Conservation (phyloP, 225 moss, liverwort and hornwort genomes). For the Pleurozium schreberi region DNA sequence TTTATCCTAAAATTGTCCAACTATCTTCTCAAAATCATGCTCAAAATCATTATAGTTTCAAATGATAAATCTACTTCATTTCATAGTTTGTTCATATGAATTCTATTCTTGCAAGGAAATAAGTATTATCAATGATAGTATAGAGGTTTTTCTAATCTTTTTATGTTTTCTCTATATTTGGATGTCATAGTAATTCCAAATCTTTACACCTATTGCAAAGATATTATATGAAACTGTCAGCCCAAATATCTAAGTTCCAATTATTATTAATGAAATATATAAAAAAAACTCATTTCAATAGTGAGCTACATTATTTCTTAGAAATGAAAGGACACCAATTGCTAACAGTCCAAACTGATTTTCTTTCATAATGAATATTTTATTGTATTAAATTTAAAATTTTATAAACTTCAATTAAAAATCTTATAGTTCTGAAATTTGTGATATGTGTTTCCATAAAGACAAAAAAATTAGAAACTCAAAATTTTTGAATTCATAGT, state of each 20-base stretch:
- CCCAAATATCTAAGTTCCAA: neutral
- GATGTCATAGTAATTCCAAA: neutral
- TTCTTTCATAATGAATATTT: neutral
- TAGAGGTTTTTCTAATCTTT: neutral
- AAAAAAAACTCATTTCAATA: neutral
- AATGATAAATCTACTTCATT: neutral
- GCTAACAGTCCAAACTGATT: neutral
- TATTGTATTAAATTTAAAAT: too few species aligned
- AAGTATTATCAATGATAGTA: neutral
- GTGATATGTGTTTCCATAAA: rapidly evolving
- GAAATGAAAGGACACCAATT: neutral
- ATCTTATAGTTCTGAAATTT: neutral
- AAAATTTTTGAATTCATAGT: too few species aligned
- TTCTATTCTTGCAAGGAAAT: too few species aligned
- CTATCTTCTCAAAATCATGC: neutral
- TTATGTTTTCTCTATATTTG: neutral
- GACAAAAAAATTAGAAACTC: neutral
- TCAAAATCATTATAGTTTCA: neutral
- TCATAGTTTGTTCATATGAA: neutral
- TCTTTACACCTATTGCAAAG: neutral
- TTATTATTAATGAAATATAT: neutral
- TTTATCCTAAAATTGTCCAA: neutral
- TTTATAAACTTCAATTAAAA: neutral
- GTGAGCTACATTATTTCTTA: neutral
- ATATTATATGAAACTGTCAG: too few species aligned